phyloP scores from a whole-genome alignment of 2,329 filamentous ascomycete genomes.

The Neodidymelliopsis sp. region DNA sequence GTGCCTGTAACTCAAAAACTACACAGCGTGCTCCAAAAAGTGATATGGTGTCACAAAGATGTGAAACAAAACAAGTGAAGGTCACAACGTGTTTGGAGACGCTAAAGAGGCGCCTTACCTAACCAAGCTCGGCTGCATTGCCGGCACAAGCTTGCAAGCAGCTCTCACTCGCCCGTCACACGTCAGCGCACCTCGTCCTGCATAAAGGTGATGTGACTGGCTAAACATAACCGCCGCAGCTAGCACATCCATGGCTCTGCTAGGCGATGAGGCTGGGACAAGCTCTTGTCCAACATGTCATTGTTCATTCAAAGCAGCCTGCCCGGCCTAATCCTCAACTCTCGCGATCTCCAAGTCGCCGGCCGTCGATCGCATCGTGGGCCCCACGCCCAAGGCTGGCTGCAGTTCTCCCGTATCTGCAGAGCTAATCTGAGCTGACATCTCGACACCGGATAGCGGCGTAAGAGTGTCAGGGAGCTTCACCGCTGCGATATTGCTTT shows the following conservation, averaged over 20 bases:
- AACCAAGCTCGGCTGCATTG: slow-evolving; percentile 6
- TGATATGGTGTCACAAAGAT: slow-evolving; percentile 7
- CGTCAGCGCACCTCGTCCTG: slow-evolving; percentile 19
- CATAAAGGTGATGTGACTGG: slow-evolving; percentile 18
- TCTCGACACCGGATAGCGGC: slow-evolving; percentile 6
- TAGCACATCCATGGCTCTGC: slow-evolving; percentile 16
- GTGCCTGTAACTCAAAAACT: not conserved
- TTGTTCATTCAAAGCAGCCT: slow-evolving; percentile 3
- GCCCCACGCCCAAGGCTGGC: slow-evolving; percentile 14
- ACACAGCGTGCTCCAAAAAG: slow-evolving; percentile 5
- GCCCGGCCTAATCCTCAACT: slow-evolving; percentile 1
- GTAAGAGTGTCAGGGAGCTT: slow-evolving; percentile 11
- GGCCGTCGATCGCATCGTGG: slow-evolving; percentile 14
- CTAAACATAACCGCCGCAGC: slow-evolving; percentile 21
- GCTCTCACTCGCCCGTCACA: slow-evolving; percentile 19
- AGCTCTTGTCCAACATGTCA: slow-evolving; percentile 11
- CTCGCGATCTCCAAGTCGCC: slow-evolving; percentile 9
- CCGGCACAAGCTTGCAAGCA: slow-evolving; percentile 16
- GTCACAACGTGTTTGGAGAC: slow-evolving; percentile 11
- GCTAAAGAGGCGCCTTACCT: slow-evolving; percentile 12
- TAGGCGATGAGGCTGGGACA: slow-evolving; percentile 14
- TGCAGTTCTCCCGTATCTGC: slow-evolving; percentile 7
- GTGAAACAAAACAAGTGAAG: slow-evolving; percentile 9
- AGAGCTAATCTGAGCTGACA: slow-evolving; percentile 14
- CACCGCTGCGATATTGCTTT: slow-evolving; percentile 11